A percentile compares a stretch with the other conserved stretches of the same genome.
Evolutionary conservation across 148 eudicot species (phyloP).

Genomic region (Cornus controversa): DNA sequence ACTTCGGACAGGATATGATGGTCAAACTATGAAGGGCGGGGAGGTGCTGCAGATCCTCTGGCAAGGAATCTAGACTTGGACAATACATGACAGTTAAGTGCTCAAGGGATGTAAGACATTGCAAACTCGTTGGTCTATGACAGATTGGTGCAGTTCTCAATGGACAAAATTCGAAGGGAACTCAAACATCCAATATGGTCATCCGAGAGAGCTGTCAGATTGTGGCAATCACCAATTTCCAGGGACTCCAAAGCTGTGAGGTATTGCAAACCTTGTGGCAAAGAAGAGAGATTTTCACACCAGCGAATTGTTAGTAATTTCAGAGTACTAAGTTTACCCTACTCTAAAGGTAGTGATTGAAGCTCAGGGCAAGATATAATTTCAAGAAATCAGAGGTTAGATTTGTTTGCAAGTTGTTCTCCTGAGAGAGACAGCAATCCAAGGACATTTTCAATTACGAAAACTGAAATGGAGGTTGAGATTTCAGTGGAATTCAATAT

Average conservation of each 20-base stretch:
- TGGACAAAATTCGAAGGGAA: constrained; percentile 9
- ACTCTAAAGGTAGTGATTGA: not conserved
- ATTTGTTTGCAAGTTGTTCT: not conserved
- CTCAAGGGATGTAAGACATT: constrained; percentile 10
- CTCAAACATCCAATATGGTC: not conserved
- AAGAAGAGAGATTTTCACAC: not conserved
- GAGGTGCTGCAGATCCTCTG: not conserved
- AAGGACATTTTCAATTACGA: not conserved
- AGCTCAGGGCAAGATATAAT: constrained; percentile 10
- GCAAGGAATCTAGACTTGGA: constrained; percentile 2
- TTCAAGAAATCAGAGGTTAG: too few relatives aligned
- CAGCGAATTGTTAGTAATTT: constrained; percentile 9
- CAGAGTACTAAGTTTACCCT: not conserved
- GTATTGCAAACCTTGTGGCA: constrained; percentile 6
- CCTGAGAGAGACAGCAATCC: not conserved
- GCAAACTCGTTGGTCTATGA: not conserved
- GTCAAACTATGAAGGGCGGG: constrained; percentile 5
- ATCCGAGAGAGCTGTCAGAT: not conserved
- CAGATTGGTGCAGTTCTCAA: constrained; percentile 13
- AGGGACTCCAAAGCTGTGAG: constrained; percentile 10
- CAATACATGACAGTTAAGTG: constrained; percentile 14
- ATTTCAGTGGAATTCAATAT: too few relatives aligned
- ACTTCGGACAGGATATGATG: constrained; percentile 7
- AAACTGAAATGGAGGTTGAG: too few relatives aligned
- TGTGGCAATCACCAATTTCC: constrained; percentile 12